A percentile compares a stretch with the other conserved stretches of the same genome.
These are phyloP conservation scores for Starmerella ratchasimensis DNA, from an alignment of 805 yeast species.

Conservation along the genomic window DNA sequence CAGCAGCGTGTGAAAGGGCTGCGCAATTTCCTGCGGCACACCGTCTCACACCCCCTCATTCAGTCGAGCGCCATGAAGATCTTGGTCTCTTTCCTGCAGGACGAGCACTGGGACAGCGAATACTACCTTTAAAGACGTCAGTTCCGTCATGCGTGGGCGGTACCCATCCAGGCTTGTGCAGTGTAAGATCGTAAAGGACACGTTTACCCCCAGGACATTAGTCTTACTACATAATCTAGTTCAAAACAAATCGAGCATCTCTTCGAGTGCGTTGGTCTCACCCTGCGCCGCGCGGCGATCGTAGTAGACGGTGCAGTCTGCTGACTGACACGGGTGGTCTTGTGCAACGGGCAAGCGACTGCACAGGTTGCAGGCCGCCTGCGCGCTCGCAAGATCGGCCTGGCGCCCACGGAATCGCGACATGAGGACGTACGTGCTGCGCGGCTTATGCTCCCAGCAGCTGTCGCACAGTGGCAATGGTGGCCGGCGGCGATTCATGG, in stretches of 20 bases:
- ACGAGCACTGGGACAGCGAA: slow-evolving; percentile 57
- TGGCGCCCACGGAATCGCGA: slow-evolving; percentile 8
- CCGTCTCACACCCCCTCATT: slow-evolving; percentile 84
- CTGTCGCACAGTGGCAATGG: slow-evolving; percentile 3
- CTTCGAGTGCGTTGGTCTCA: not conserved
- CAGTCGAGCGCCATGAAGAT: slow-evolving; percentile 69
- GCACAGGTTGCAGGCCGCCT: slow-evolving; percentile 14
- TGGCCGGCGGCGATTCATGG: slow-evolving; percentile 5
- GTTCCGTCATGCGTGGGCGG: not conserved
- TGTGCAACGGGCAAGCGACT: slow-evolving; percentile 2
- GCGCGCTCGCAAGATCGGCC: slow-evolving; percentile 1
- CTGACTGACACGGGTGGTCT: slow-evolving; percentile 13
- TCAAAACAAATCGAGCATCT: slow-evolving; percentile 1
- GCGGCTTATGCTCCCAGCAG: slow-evolving; percentile 10
- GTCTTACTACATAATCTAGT: not conserved
- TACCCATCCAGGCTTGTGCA: too few species aligned
- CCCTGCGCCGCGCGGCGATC: slow-evolving; percentile 12
- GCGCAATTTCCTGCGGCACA: slow-evolving; percentile 60
- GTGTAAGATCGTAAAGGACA: too few species aligned
- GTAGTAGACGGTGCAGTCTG: slow-evolving; percentile 18
- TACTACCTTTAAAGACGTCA: slow-evolving; percentile 14
- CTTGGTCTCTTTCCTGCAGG: slow-evolving; percentile 73
- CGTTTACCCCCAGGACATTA: too few species aligned
- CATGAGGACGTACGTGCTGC: slow-evolving; percentile 9
- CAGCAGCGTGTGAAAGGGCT: slow-evolving; percentile 73